phyloP scores from a whole-genome alignment of 331 rosid species.

The Quercus lobata region DNA sequence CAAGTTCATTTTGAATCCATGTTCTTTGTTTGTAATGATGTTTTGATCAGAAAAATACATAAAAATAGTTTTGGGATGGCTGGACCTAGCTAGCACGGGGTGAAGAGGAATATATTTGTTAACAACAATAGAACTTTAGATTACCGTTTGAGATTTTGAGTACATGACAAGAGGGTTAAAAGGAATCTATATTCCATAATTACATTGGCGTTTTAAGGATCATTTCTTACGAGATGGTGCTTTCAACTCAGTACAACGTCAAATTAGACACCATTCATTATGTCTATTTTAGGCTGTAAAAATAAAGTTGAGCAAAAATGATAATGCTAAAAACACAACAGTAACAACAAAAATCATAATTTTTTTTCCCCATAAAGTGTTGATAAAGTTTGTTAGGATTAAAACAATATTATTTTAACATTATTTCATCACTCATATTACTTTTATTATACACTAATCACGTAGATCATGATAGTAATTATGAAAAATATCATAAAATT shows the following conservation, averaged over 20 bases:
- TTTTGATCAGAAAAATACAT: not conserved
- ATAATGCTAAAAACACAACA: too few species aligned
- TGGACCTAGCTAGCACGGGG: too few species aligned
- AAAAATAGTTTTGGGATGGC: not conserved
- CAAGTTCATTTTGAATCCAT: constrained; percentile 27
- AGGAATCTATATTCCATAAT: not conserved
- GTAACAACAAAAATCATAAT: too few species aligned
- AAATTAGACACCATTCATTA: not conserved
- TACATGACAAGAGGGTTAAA: constrained; percentile 10
- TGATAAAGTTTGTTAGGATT: too few species aligned
- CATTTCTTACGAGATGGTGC: not conserved
- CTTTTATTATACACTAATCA: too few species aligned
- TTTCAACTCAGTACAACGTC: not conserved
- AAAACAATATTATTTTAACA: too few species aligned
- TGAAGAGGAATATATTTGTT: not conserved
- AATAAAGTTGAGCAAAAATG: too few species aligned
- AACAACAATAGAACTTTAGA: not conserved
- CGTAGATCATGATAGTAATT: too few species aligned
- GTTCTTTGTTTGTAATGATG: constrained; percentile 23
- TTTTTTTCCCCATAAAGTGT: too few species aligned
- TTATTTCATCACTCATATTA: too few species aligned
- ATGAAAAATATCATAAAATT: too few species aligned
- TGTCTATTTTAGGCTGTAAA: not conserved
- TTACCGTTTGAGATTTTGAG: constrained; percentile 4
- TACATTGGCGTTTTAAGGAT: not conserved